phyloP scores from a whole-genome alignment of 1,284 basidiomycete genomes.

The Uromyces viciae-fabae region DNA sequence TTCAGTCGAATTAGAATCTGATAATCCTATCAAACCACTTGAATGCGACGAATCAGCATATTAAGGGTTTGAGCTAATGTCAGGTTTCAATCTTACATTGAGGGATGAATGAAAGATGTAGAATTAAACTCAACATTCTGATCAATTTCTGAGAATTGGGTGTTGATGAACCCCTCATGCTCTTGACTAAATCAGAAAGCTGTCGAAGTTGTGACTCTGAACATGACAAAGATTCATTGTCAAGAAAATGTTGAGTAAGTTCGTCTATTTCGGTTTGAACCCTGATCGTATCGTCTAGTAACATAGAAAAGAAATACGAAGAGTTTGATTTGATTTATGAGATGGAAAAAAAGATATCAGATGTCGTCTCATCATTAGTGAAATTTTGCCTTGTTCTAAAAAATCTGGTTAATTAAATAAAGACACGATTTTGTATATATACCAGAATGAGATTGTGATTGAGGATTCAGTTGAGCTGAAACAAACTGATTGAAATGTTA shows the following conservation, averaged over 20 bases:
- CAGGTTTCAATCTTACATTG: too few species aligned
- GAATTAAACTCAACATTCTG: constrained; percentile 22
- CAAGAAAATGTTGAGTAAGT: neutral
- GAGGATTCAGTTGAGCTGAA: constrained; percentile 24
- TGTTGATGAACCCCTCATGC: neutral
- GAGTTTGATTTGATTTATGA: neutral
- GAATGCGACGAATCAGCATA: too few species aligned
- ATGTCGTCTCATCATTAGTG: too few species aligned
- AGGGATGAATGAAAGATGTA: too few species aligned
- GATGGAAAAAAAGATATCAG: too few species aligned
- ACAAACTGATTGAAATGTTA: constrained; percentile 16
- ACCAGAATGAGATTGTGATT: neutral
- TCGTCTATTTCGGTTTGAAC: constrained; percentile 29
- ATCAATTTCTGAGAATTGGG: constrained; percentile 19
- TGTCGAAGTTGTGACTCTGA: constrained; percentile 20
- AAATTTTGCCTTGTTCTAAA: too few species aligned
- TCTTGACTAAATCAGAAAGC: constrained; percentile 26
- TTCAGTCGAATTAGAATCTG: constrained; percentile 24
- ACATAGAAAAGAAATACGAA: neutral
- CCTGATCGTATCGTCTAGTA: constrained; percentile 6
- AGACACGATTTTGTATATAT: neutral
- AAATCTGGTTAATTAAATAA: too few species aligned
- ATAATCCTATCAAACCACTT: constrained; percentile 31
- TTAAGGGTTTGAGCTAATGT: too few species aligned
- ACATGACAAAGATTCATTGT: neutral